Conservation (phyloP, 1,284 basidiomycete genomes). For the Ustilago crameri region DNA sequence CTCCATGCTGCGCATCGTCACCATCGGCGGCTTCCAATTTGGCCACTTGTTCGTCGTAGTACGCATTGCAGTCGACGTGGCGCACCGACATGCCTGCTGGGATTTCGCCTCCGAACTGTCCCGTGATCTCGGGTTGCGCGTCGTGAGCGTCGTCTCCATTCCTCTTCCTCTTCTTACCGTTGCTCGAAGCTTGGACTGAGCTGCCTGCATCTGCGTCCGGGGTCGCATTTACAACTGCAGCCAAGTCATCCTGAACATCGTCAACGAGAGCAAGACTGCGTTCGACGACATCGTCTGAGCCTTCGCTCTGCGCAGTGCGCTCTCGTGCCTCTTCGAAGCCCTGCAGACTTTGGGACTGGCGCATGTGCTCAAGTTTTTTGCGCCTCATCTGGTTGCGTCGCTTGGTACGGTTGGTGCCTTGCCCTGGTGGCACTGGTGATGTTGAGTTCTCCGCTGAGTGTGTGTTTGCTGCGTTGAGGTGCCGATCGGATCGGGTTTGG, state of each 20-base stretch:
- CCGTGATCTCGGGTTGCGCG: neutral
- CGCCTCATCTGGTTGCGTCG: slow-evolving; percentile 49
- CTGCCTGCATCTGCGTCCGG: too few species aligned
- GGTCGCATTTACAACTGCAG: neutral
- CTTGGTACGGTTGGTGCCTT: slow-evolving; percentile 46
- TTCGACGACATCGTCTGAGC: slow-evolving; percentile 1
- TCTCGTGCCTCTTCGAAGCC: slow-evolving; percentile 5
- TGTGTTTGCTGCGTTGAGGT: neutral
- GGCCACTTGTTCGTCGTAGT: slow-evolving; percentile 13
- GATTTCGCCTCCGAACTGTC: slow-evolving; percentile 11
- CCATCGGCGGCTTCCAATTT: slow-evolving; percentile 8
- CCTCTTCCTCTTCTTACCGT: slow-evolving; percentile 16
- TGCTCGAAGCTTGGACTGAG: too few species aligned
- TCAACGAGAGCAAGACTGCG: neutral
- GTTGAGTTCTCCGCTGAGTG: neutral
- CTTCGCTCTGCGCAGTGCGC: slow-evolving; percentile 6
- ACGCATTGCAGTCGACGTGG: slow-evolving; percentile 31
- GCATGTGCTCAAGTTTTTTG: slow-evolving; percentile 8
- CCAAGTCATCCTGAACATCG: slow-evolving; percentile 1
- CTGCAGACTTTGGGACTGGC: slow-evolving; percentile 11
- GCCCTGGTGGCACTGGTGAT: slow-evolving; percentile 32
- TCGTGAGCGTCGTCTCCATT: too few species aligned
- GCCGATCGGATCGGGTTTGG: slow-evolving; percentile 5
- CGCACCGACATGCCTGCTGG: slow-evolving; percentile 10
- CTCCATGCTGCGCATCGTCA: too few species aligned